phyloP scores from a whole-genome alignment of 768 basidiomycete species.

The Leccinum subgranulosum region DNA sequence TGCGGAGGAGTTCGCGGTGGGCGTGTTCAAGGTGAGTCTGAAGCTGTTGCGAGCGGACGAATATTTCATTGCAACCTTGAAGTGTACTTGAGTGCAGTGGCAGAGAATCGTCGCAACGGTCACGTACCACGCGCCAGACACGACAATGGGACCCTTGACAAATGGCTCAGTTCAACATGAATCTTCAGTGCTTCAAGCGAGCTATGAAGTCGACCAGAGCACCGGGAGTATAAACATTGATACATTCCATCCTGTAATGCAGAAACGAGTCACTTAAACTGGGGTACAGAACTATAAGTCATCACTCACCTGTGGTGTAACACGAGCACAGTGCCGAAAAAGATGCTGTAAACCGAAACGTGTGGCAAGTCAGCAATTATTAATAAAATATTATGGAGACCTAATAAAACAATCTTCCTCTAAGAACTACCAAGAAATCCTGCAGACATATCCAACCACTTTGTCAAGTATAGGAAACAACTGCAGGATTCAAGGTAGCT shows the following conservation, averaged over 20 bases:
- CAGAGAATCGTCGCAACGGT: neutral
- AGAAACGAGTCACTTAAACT: neutral
- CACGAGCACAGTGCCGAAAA: slow-evolving; percentile 22
- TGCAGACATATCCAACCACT: slow-evolving; percentile 16
- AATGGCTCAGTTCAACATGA: slow-evolving; percentile 30
- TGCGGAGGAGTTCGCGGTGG: slow-evolving; percentile 20
- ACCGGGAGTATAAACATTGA: slow-evolving; percentile 24
- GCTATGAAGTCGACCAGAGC: slow-evolving; percentile 25
- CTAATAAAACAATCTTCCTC: slow-evolving; percentile 1
- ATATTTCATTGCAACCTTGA: slow-evolving; percentile 24
- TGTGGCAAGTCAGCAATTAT: slow-evolving; percentile 8
- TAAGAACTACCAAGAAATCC: slow-evolving; percentile 19
- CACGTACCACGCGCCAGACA: slow-evolving; percentile 28
- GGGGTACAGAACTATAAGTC: neutral
- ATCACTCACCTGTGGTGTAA: slow-evolving; percentile 11
- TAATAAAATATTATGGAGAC: neutral
- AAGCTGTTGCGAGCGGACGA: slow-evolving; percentile 25
- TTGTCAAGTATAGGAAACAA: slow-evolving; percentile 5
- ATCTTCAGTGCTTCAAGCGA: slow-evolving; percentile 18
- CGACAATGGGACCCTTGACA: slow-evolving; percentile 26
- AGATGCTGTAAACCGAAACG: slow-evolving; percentile 21
- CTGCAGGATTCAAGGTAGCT: slow-evolving; percentile 13
- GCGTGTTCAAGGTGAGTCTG: slow-evolving; percentile 21
- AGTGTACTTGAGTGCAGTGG: slow-evolving; percentile 4
- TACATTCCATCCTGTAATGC: slow-evolving; percentile 25